Percentiles rank a stretch among this genome's conserved stretches.
Conservation (phyloP, 1,284 basidiomycete species). For the Papiliotrema nemorosa region DNA sequence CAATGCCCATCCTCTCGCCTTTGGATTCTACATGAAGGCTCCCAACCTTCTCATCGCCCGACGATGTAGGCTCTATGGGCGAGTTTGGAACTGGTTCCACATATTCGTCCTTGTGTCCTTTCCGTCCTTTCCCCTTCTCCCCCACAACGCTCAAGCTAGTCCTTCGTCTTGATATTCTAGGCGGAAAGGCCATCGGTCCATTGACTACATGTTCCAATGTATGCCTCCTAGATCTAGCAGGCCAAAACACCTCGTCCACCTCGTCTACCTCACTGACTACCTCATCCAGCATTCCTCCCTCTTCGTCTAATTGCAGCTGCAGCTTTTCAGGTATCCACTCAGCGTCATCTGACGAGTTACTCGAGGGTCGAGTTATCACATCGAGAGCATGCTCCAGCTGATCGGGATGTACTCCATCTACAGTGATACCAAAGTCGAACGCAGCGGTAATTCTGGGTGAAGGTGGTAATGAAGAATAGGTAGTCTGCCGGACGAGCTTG, state of each 20-base stretch:
- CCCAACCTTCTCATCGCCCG: neutral
- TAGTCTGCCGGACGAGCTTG: constrained; percentile 18
- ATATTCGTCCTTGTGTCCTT: neutral
- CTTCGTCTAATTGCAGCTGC: neutral
- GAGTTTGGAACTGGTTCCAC: neutral
- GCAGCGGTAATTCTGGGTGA: constrained; percentile 24
- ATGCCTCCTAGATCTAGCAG: constrained; percentile 18
- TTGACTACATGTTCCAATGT: constrained; percentile 9
- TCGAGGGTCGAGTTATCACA: neutral
- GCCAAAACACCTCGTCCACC: constrained; percentile 21
- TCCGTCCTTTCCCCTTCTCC: too few species aligned
- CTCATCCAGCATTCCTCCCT: constrained; percentile 1
- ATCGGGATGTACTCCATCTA: neutral
- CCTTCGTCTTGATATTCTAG: neutral
- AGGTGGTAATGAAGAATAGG: constrained; percentile 43
- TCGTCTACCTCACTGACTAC: neutral
- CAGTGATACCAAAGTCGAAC: constrained; percentile 9
- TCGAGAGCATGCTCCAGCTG: neutral
- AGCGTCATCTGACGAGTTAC: neutral
- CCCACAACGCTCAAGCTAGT: too few species aligned
- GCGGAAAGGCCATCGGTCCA: neutral
- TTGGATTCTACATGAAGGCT: constrained; percentile 1
- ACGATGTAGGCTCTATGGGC: neutral
- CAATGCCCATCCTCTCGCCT: neutral
- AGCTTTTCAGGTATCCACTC: neutral